These are phyloP conservation scores for Saccharomycopsis vini DNA, from an alignment of 805 yeast species.

Conservation along the genomic window DNA sequence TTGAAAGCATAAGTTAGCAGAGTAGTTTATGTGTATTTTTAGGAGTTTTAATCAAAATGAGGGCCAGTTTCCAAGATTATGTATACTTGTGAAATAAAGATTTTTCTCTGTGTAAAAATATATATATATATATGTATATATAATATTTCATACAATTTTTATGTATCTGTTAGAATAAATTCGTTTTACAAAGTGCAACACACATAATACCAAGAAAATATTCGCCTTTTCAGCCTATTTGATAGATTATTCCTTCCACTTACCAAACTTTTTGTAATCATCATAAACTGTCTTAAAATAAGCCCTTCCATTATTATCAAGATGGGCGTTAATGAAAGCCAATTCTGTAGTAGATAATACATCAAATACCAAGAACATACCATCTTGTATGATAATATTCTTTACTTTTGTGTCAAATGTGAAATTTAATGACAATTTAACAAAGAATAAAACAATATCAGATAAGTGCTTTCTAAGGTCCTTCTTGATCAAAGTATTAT, in stretches of 20 bases:
- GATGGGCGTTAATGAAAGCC: conserved; percentile 46
- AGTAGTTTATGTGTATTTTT: too few relatives aligned
- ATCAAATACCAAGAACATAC: conserved; percentile 58
- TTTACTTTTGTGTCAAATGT: conserved; percentile 40
- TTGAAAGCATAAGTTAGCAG: neutral
- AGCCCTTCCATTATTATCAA: conserved; percentile 63
- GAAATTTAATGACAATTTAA: conserved; percentile 41
- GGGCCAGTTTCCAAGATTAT: too few relatives aligned
- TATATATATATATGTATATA: neutral
- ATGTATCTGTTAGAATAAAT: too few relatives aligned
- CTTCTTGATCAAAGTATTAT: conserved; percentile 45
- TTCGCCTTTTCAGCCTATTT: too few relatives aligned
- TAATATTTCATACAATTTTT: too few relatives aligned
- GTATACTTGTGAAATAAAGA: too few relatives aligned
- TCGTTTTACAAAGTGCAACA: too few relatives aligned
- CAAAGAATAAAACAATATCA: conserved; percentile 48
- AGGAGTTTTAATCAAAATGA: too few relatives aligned
- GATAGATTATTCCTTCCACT: conserved; percentile 60
- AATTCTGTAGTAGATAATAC: conserved; percentile 61
- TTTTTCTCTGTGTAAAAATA: too few relatives aligned
- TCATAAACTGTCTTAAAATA: conserved; percentile 59
- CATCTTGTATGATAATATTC: conserved; percentile 38
- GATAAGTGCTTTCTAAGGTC: conserved; percentile 59
- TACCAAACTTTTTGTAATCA: conserved; percentile 68
- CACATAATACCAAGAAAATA: too few relatives aligned